These are phyloP conservation scores for Teratosphaeria zuluensis DNA, from an alignment of 2,329 filamentous ascomycete species.

Conservation along the genomic window DNA sequence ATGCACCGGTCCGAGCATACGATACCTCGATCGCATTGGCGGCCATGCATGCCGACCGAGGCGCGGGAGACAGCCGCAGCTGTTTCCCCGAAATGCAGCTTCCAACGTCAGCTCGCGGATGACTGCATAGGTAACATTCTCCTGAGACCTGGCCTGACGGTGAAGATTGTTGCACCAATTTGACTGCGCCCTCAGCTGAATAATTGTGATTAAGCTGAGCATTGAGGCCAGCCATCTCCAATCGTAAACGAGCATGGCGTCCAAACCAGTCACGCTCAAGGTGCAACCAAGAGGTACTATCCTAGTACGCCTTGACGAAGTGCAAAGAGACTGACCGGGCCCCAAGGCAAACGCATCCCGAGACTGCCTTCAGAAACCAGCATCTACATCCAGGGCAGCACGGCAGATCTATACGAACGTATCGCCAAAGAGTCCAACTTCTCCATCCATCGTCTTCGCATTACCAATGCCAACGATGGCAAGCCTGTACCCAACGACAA, in stretches of 20 bases:
- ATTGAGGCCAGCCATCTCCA: background rate
- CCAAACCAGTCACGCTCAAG: constrained; percentile 30
- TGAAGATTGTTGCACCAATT: background rate
- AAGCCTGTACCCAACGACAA: constrained; percentile 46
- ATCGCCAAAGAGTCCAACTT: constrained; percentile 46
- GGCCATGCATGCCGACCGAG: background rate
- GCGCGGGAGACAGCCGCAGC: background rate
- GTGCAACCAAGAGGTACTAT: constrained; percentile 34
- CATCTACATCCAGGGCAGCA: constrained; percentile 41
- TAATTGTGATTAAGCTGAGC: background rate
- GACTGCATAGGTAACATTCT: background rate
- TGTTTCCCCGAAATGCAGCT: background rate
- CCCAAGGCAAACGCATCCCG: constrained; percentile 51
- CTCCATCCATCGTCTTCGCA: constrained; percentile 50
- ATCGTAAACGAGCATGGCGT: constrained; percentile 25
- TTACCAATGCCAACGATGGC: constrained; percentile 57
- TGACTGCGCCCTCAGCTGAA: background rate
- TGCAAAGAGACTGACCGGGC: background rate
- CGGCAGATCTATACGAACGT: constrained; percentile 47
- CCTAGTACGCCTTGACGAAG: too few relatives aligned
- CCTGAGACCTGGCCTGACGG: background rate
- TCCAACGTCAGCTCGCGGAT: background rate
- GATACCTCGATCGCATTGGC: too few relatives aligned
- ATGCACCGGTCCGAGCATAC: too few relatives aligned
- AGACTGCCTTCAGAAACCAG: constrained; percentile 49